Base-by-base conservation (phyloP, 1,284 basidiomycete genomes). In the Pseudomicrostroma phylloplanum region DNA sequence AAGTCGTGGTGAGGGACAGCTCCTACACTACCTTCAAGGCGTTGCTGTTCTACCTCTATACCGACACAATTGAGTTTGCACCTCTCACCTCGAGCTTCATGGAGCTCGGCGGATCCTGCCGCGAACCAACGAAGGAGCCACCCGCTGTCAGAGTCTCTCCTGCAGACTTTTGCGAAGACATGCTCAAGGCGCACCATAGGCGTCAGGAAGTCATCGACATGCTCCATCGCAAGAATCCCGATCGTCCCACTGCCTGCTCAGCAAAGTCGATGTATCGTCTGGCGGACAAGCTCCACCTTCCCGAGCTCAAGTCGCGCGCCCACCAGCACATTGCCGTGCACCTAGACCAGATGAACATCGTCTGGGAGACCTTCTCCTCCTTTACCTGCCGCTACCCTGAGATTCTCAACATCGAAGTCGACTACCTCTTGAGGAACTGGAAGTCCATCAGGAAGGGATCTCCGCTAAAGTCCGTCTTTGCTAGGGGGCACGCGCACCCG, bases 251-350 rank as follows among this genome's bases (percentile, higher is more conserved):
- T n/a, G 90, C 90, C 0, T 90, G 89, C 71, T 90, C 88, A 23
- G 89, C 91, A 11, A 92, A 92, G 80, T 88, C 90, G 1, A 86
- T 88, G n/a, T 92, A 91, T 77, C 83, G 89, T 48, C 83, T 92
- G n/a, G 58, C 69, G 86, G 88, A 88, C 65, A 75, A 75, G 80
- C 82, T 90, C 41, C 86, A 86, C 66, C 81, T 90, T 41, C 73
- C 80, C 36, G 88, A 89, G 43, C 79, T 90, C 59, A 88, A 87
- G 74, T 83, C 85, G 21, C 83, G 86, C 56, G 88, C 89, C 21
- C 86, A 86, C 62, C 83, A 86, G 84, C 88, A 92, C 78, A 91
- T 93, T 53, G 82, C 86, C 65, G 86, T 85, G 63, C 87, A 86
- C 1, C 82, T 92, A 51, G 87, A 86, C 0, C 84, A 88, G 4